Evolutionary conservation across 345 rosid species (phyloP).

Genomic region (Syzygium aqueum): DNA sequence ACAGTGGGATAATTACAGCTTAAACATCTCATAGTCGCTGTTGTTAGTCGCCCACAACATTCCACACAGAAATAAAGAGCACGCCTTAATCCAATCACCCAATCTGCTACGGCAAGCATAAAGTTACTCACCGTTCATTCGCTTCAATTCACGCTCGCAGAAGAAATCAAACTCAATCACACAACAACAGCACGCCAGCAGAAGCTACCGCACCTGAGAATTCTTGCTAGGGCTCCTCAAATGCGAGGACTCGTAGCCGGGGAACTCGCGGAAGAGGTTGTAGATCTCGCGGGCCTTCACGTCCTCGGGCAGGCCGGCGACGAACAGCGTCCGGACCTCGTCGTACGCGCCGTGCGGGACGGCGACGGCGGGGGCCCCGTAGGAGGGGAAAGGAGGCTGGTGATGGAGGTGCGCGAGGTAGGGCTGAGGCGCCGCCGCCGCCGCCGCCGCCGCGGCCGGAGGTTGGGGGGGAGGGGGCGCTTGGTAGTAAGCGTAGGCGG

Average conservation of each 20-base stretch:
- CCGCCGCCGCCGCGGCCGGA: neutral
- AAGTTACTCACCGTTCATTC: neutral
- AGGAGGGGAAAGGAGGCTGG: slow-evolving; percentile 14
- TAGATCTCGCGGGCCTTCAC: slow-evolving; percentile 85
- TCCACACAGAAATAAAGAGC: neutral
- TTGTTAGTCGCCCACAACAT: neutral
- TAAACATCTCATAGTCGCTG: neutral
- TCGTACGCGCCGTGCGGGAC: slow-evolving; percentile 19
- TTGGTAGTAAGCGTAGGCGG: slow-evolving; percentile 18
- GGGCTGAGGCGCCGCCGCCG: slow-evolving; percentile 10
- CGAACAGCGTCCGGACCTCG: slow-evolving; percentile 75
- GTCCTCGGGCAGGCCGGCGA: slow-evolving; percentile 87
- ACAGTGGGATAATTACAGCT: neutral
- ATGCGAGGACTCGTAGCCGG: slow-evolving; percentile 84
- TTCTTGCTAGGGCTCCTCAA: slow-evolving; percentile 46
- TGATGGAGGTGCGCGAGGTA: slow-evolving; percentile 10
- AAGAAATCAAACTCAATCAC: neutral
- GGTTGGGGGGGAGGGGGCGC: slow-evolving; percentile 20
- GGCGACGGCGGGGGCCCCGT: slow-evolving; percentile 18
- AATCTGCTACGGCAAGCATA: neutral
- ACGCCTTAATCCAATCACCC: neutral
- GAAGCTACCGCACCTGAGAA: slow-evolving; percentile 27
- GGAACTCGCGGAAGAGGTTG: slow-evolving; percentile 78
- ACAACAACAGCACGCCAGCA: too few relatives aligned
- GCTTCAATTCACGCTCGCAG: neutral